These are phyloP conservation scores for Besnoitia besnoiti DNA, from an alignment of 169 alveolate genomes.

Conservation along the genomic window DNA sequence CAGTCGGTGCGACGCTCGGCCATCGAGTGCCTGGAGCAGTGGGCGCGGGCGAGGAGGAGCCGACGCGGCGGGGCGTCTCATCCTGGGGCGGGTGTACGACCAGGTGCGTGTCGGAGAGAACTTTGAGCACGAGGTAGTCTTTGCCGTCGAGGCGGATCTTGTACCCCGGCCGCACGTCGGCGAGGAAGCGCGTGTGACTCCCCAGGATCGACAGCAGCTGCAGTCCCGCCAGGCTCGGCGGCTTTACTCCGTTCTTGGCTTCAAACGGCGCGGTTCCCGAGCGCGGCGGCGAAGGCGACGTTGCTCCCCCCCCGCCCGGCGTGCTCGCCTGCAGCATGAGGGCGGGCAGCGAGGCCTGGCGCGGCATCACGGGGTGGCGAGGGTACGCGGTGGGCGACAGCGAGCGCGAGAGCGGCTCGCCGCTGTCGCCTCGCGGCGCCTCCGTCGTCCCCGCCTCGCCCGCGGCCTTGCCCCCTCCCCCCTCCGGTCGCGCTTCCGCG, in stretches of 20 bases:
- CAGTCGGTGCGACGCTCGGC: too few species aligned
- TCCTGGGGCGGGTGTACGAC: neutral
- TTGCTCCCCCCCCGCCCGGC: too few species aligned
- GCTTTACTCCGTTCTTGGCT: neutral
- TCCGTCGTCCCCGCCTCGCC: too few species aligned
- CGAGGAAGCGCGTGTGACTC: neutral
- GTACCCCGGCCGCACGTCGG: neutral
- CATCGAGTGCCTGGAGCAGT: neutral
- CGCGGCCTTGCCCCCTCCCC: too few species aligned
- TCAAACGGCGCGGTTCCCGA: neutral
- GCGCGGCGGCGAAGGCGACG: neutral
- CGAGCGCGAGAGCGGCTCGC: too few species aligned
- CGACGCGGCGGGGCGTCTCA: constrained; percentile 1
- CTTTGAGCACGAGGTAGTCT: neutral
- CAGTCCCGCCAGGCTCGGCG: neutral
- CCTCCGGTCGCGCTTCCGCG: too few species aligned
- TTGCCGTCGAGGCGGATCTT: neutral
- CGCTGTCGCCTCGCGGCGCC: too few species aligned
- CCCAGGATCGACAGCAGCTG: neutral
- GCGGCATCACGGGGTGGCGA: too few species aligned
- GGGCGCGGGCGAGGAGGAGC: neutral
- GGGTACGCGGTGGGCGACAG: too few species aligned
- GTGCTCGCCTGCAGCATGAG: too few species aligned
- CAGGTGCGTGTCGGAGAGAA: constrained; percentile 12
- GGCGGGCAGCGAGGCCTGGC: too few species aligned